Percentiles rank a stretch among this genome's conserved stretches.
phyloP scores from a whole-genome alignment of 257 asterid genomes.

The Solanum tacnaense region DNA sequence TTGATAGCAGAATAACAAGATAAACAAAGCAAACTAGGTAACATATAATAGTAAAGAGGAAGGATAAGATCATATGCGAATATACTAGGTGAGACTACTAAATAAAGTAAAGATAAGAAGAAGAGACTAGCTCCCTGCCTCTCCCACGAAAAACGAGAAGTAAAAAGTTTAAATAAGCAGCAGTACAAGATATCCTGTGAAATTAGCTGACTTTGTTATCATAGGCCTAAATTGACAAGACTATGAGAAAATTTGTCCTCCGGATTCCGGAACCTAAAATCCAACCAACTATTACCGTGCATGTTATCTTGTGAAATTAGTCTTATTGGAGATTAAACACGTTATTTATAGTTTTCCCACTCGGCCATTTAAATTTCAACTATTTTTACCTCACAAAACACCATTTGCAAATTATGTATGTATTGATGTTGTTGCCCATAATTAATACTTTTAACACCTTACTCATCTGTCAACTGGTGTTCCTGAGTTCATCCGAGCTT shows the following conservation, averaged over 20 bases:
- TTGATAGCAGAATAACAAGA: background rate
- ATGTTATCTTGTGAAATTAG: background rate
- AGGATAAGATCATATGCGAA: background rate
- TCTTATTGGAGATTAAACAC: background rate
- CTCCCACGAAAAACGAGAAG: background rate
- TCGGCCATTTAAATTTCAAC: background rate
- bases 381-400: background rate
- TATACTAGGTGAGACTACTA: background rate
- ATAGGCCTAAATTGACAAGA: background rate
- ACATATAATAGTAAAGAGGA: background rate
- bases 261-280: background rate
- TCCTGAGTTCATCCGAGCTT: background rate
- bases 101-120: background rate
- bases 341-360: background rate
- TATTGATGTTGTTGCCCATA: background rate
- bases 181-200: background rate
- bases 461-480: background rate
- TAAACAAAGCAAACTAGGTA: background rate
- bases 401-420: background rate
- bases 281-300: background rate
- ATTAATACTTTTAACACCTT: background rate
- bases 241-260: background rate
- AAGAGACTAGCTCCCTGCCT: background rate
- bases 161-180: background rate
- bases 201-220: background rate